Evolutionary conservation across 2,329 filamentous ascomycete genomes (phyloP).

Genomic region (Pyricularia pennisetigena): DNA sequence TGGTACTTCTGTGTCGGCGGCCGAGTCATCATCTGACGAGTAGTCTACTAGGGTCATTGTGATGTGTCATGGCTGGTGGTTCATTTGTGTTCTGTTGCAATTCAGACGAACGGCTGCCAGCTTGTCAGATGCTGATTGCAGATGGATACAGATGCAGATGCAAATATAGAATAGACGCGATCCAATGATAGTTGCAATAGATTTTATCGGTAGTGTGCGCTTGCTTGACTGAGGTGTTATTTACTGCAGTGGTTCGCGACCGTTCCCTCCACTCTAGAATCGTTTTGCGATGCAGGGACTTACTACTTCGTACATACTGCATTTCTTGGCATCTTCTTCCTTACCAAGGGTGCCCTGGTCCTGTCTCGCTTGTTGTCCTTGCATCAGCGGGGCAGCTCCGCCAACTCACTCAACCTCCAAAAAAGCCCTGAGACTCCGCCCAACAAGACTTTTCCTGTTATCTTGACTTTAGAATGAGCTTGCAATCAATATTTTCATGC

Average conservation of each 20-base stretch:
- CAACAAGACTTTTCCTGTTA: not conserved
- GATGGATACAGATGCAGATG: not conserved
- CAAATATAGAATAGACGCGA: not conserved
- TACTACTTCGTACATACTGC: not conserved
- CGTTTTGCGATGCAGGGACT: not conserved
- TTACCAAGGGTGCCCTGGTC: not conserved
- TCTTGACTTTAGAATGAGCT: not conserved
- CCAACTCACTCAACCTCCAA: not conserved
- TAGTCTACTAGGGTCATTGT: conserved; percentile 28
- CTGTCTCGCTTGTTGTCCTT: not conserved
- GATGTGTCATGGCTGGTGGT: not conserved
- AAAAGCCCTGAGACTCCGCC: not conserved
- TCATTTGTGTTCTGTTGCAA: conserved; percentile 10
- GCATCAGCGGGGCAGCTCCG: not conserved
- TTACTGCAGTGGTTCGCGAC: not conserved
- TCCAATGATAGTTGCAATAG: not conserved
- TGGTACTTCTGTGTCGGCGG: not conserved
- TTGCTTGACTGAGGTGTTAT: not conserved
- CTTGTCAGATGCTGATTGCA: not conserved
- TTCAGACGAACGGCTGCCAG: not conserved
- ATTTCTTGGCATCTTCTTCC: not conserved
- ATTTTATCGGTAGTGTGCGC: not conserved
- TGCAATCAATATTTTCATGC: not conserved
- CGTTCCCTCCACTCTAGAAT: not conserved
- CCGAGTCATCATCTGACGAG: conserved; percentile 16